Percentiles rank a stretch among this genome's conserved stretches.
These are phyloP conservation scores for Oryza officinalis DNA, from an alignment of 176 grass and related monocot genomes.

Conservation along the genomic window DNA sequence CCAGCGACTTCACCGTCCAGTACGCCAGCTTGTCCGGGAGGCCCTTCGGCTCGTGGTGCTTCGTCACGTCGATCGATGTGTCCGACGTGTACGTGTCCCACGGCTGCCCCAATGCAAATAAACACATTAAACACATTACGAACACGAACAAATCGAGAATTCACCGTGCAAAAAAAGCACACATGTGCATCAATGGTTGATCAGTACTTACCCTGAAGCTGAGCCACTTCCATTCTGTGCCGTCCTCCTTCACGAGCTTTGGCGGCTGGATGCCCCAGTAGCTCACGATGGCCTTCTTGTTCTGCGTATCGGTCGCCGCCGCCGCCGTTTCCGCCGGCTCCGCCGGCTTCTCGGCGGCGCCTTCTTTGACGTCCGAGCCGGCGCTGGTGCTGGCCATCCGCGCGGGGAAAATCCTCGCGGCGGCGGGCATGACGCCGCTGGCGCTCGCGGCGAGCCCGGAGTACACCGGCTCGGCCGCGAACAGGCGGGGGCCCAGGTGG, in stretches of 20 bases:
- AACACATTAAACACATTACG: background rate
- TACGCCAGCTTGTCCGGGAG: constrained; percentile 78
- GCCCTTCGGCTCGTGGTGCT: constrained; percentile 75
- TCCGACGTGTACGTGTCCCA: constrained; percentile 85
- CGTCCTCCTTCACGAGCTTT: constrained; percentile 57
- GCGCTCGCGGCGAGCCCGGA: constrained; percentile 26
- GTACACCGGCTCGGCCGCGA: constrained; percentile 26
- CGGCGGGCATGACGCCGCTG: constrained; percentile 30
- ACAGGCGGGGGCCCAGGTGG: constrained; percentile 44
- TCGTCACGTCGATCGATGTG: constrained; percentile 74
- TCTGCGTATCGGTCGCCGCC: background rate
- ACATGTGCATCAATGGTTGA: background rate
- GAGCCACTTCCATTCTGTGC: constrained; percentile 60
- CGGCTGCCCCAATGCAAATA: constrained; percentile 38
- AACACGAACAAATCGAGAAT: background rate
- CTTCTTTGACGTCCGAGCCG: constrained; percentile 11
- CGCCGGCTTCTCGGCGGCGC: background rate
- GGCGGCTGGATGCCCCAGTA: constrained; percentile 58
- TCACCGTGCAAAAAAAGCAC: background rate
- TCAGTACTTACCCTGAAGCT: constrained; percentile 46
- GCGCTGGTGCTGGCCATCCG: constrained; percentile 45
- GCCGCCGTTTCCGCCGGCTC: background rate
- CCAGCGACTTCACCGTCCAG: constrained; percentile 62
- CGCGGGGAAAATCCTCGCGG: constrained; percentile 38
- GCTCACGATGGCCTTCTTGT: constrained; percentile 38